Evolutionary conservation across 2,329 filamentous ascomycete species (phyloP), one percentile per base, ranked within the genome.

Genomic region (Talaromyces pinophilus): DNA sequence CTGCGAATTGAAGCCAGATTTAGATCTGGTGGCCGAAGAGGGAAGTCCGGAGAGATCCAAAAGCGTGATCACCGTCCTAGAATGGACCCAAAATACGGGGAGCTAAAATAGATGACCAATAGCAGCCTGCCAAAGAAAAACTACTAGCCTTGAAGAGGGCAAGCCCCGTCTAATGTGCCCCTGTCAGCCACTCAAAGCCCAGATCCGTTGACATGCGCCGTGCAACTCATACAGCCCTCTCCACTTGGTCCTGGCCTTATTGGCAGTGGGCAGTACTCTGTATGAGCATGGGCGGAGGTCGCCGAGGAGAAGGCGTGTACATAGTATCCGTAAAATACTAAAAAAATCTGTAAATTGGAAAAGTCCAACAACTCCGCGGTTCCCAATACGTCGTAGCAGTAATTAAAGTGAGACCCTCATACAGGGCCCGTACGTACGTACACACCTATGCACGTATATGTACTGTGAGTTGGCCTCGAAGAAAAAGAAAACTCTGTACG

Each of bases 31-130:
- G 48, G 48, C 61, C 61, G 35, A 55, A 55, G 4, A 55, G 48
- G 61, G 61, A 55, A 63, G 44, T 63, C 61, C 61, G 61, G 61
- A 63, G 61, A 55, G 42, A 62, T 48, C 59, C 44, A 17, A 28
- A 33, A 35, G 52, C 52, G 52, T 55, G 30, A 35, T 55, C 52
- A 55, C 52, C 52, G 30, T 30, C 28, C 15, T 30, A 54, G 15
- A 54, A 55, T 55, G 52, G 52, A 55, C n/a, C 52, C 30, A 13
- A 35, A 35, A 38, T 35, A 55, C 52, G 30, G 52, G 28, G 30
- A 55, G 8, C 28, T 35, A 55, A 55, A 35, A 13, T 40, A 57
- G n/a, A 35, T 6, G 4, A 11, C 54, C 54, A 57, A 57, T 57
- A 25, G 54, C 1, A 13, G 17, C 8, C 30, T 19, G 30, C 17